Conservation (phyloP, 202 grass and related monocot genomes). For the Panicum virgatum region DNA sequence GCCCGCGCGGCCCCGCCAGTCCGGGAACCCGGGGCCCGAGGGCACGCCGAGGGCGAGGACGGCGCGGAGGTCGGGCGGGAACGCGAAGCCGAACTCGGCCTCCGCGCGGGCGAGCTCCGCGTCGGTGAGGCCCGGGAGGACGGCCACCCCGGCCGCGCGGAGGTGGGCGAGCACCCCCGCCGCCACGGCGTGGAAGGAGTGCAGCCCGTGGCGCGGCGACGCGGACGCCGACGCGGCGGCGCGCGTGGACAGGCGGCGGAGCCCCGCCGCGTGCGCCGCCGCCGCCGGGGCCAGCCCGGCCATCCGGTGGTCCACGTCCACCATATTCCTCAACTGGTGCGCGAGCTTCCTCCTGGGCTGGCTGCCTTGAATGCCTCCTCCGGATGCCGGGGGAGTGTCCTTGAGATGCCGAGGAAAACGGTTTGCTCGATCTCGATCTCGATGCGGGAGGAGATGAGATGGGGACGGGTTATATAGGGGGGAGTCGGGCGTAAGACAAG, state of each 20-base stretch:
- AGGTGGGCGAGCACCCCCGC: conserved; percentile 61
- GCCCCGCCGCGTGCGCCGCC: conserved; percentile 59
- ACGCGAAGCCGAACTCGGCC: conserved; percentile 74
- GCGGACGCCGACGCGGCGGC: conserved; percentile 52
- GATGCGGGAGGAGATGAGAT: not conserved
- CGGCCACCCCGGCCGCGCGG: conserved; percentile 44
- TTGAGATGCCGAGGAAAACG: not conserved
- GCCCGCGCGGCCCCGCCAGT: conserved; percentile 54
- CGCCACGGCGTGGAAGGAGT: conserved; percentile 72
- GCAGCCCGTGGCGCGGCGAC: conserved; percentile 57
- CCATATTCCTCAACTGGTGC: conserved; percentile 38
- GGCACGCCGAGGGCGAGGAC: conserved; percentile 67
- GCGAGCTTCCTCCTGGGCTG: not conserved
- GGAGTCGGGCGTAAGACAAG: conserved; percentile 23
- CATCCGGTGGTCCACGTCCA: conserved; percentile 81
- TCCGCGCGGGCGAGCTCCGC: conserved; percentile 69
- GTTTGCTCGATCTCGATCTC: not conserved
- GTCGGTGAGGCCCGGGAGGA: conserved; percentile 64
- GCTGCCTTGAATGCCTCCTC: not conserved
- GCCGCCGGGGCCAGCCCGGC: conserved; percentile 47
- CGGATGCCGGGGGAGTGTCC: not conserved
- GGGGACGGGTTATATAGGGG: conserved; percentile 52
- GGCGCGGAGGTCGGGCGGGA: conserved; percentile 91
- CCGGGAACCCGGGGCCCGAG: conserved; percentile 70
- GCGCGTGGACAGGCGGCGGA: conserved; percentile 76